Base-by-base conservation (phyloP, 139 green algal species). In the Chlorokybus atmophyticus region DNA sequence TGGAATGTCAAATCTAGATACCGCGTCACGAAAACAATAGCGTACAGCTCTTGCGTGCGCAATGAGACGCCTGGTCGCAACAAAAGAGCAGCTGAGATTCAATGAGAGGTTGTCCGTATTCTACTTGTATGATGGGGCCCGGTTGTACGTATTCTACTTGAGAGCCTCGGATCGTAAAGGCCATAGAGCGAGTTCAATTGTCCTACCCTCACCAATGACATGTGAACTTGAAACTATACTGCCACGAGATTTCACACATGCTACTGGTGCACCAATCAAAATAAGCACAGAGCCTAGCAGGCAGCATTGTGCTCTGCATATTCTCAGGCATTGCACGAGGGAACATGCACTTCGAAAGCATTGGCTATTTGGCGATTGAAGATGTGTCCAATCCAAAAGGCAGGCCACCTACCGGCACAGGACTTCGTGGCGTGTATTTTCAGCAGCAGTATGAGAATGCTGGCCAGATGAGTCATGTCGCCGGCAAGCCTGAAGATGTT, bases 21-120 rank as follows among this genome's bases (percentile, higher is more conserved):
- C 40, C 92, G 79, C 3, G 77, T 90, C 7, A 90, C 41, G 52
- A 99, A 99, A 2, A 99, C 93, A 2, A 95, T 54, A 0, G 73
- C 67, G 63, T 99, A 99, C 21, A 98, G 76, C 74, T 96, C 88
- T 66, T 98, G 92, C 0, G 92, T 99, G 63, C 90, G 91, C 6
- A 95, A 65, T 2, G 92, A 98, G 5, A 99, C 82, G 24, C 92
- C 89, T 95, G 35, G 35, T 44, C 35, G 14, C 35, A 44, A 10
- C 35, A 44, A 44, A 14, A 44, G 14, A 44, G 35, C 10, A 21
- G 35, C 35, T 21, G 35, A 44, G 10, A 44, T 44, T 10, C 14
- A 44, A 10, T 10, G 35, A 10, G 35, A 14, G 10, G 14, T 14
- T 14, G 35, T 14, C n/a, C n/a, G n/a, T n/a, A n/a, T n/a, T n/a